phyloP scores from a whole-genome alignment of 1,139 yeast genomes.

The Hemisphaericaspora xylofermentans region DNA sequence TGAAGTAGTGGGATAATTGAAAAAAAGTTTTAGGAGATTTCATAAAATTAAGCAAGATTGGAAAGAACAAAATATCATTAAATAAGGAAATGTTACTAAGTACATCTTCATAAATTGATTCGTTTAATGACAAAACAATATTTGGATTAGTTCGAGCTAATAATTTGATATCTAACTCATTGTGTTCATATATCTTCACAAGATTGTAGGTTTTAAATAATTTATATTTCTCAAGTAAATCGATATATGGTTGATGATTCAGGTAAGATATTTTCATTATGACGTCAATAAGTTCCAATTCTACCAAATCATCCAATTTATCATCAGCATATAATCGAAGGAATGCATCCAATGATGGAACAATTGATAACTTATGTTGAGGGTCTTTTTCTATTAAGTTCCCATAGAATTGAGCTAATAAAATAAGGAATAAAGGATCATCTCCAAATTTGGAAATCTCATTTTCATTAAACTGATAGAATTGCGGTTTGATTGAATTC shows the following conservation, averaged over 20 bases:
- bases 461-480: slow-evolving; percentile 14
- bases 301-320: slow-evolving; percentile 14
- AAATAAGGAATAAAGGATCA: slow-evolving; percentile 28
- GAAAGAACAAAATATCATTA: slow-evolving; percentile 23
- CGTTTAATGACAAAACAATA: slow-evolving; percentile 14
- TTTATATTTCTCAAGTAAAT: slow-evolving; percentile 12
- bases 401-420: slow-evolving; percentile 30
- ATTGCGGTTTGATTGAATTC: slow-evolving; percentile 4
- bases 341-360: slow-evolving; percentile 15
- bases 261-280: slow-evolving; percentile 11
- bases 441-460: slow-evolving; percentile 18
- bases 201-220: slow-evolving; percentile 25
- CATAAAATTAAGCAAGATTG: slow-evolving; percentile 31
- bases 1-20: slow-evolving; percentile 18
- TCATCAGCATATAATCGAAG: slow-evolving; percentile 12
- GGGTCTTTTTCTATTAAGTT: slow-evolving; percentile 17
- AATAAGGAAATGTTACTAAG: slow-evolving; percentile 20
- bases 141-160: slow-evolving; percentile 26
- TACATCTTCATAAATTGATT: slow-evolving; percentile 18
- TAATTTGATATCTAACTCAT: slow-evolving; percentile 23
- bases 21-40: slow-evolving; percentile 21
- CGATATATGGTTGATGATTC: slow-evolving; percentile 7
- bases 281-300: slow-evolving; percentile 11
- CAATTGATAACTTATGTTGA: slow-evolving; percentile 10
- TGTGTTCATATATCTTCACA: slow-evolving; percentile 13